These are phyloP conservation scores for Schizochytrium sp. DNA, from an alignment of 108 stramenopile genomes.

Conservation along the genomic window DNA sequence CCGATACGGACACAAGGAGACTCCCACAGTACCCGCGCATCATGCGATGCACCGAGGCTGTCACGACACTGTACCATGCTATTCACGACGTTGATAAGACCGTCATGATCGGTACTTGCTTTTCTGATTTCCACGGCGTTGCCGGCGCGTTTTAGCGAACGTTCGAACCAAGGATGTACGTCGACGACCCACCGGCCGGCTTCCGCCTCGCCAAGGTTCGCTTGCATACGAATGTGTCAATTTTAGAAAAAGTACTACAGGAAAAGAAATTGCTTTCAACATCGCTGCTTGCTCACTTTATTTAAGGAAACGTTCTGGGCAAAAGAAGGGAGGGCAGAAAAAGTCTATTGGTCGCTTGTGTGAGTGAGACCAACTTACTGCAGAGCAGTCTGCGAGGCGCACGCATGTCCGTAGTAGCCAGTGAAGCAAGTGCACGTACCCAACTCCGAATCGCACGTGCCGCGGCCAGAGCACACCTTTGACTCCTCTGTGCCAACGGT, in stretches of 20 bases:
- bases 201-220: background rate
- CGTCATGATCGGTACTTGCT: background rate
- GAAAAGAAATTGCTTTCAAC: background rate
- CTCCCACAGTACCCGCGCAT: background rate
- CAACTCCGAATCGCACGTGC: background rate
- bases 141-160: background rate
- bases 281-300: background rate
- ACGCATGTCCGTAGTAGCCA: conserved; percentile 49
- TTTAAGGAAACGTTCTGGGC: too few species aligned
- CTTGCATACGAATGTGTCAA: background rate
- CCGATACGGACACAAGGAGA: background rate
- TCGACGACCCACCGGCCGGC: too few species aligned
- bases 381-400: conserved; percentile 6
- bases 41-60: background rate
- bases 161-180: background rate
- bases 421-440: conserved; percentile 43
- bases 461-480: conserved; percentile 10
- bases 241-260: background rate
- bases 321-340: too few species aligned
- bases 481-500: background rate
- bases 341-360: too few species aligned
- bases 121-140: background rate
- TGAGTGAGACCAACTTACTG: background rate
- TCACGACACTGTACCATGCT: background rate
- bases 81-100: background rate